Evolutionary conservation across 1,284 basidiomycete species (phyloP), one percentile per base, ranked within the genome.

Genomic region (Papiliotrema laurentii): DNA sequence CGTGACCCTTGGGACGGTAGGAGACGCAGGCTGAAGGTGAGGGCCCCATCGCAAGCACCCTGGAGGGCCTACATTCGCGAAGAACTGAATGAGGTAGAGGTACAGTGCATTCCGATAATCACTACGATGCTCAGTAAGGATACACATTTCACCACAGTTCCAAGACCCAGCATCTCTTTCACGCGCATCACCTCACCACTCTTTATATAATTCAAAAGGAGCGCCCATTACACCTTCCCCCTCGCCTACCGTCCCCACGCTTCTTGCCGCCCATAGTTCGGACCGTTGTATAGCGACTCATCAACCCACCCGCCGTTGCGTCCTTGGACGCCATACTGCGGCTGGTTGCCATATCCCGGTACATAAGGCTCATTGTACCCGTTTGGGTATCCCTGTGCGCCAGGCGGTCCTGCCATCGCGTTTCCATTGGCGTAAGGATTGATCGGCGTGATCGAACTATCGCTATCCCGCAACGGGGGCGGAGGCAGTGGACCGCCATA

Each of bases 271-370:
- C 59, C 58, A 50, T 71, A 72, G 49, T 68, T 50, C 7, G 58
- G 60, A 9, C 70, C 71, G 45, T 73, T 73, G 44, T 68, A 73
- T 7, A 44, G 24, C 21, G 43, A 49, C n/a, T 55, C 58, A 51
- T 69, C 69, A 14, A 69, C 66, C 64, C 64, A 71, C 18, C 58
- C 56, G 3, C 47, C 35, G 27, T 27, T n/a, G 22, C 19, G 22
- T 36, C 34, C 49, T 44, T 24, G 31, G 21, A 28, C 43, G 11
- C 38, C 33, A 37, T 43, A 46, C 44, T 41, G 47, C 14, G 37
- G 42, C 13, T 45, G 10, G 40, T 30, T 41, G 36, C 40, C 21
- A 24, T 49, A 42, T 21, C 43, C 47, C 30, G 9, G 30, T 44
- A 38, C 45, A 33, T 53, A 28, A n/a, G n/a, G n/a, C 25, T 45